A percentile compares a stretch with the other conserved stretches of the same genome.
Conservation (phyloP, 768 basidiomycete genomes). For the Tulasnella calospora region DNA sequence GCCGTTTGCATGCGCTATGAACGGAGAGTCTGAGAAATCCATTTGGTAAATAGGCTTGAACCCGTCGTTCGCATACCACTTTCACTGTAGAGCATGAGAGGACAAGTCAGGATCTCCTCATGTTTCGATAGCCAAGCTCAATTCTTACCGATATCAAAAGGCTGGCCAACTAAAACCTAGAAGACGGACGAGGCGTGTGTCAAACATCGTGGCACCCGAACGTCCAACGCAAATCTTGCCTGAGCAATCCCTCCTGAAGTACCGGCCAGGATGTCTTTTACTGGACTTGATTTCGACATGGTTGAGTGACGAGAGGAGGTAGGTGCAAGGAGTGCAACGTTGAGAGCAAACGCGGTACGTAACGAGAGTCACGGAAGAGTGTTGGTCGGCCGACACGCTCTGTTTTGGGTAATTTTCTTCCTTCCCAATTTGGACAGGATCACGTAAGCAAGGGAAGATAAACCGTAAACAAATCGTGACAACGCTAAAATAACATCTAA, state of each 20-base stretch:
- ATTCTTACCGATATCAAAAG: constrained; percentile 85
- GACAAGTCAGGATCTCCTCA: neutral
- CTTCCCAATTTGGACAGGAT: neutral
- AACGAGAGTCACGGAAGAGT: constrained; percentile 3
- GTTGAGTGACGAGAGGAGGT: neutral
- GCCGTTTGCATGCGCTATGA: constrained; percentile 89
- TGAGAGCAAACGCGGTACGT: neutral
- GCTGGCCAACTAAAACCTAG: constrained; percentile 84
- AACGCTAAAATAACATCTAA: neutral
- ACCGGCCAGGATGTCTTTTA: constrained; percentile 84
- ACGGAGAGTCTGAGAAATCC: neutral
- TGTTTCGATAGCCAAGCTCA: neutral
- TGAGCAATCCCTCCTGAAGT: constrained; percentile 89
- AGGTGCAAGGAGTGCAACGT: neutral
- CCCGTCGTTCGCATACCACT: constrained; percentile 23
- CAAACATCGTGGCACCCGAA: constrained; percentile 5
- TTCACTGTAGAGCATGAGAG: constrained; percentile 19
- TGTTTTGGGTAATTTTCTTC: neutral
- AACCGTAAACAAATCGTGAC: neutral
- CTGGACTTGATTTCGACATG: constrained; percentile 47
- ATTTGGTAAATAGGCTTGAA: neutral
- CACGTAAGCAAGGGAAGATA: neutral
- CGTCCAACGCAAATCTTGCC: constrained; percentile 40
- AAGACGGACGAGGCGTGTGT: constrained; percentile 19
- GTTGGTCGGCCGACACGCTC: constrained; percentile 3